Conservation (phyloP, 306 rosid genomes). For the Prunus salicina region DNA sequence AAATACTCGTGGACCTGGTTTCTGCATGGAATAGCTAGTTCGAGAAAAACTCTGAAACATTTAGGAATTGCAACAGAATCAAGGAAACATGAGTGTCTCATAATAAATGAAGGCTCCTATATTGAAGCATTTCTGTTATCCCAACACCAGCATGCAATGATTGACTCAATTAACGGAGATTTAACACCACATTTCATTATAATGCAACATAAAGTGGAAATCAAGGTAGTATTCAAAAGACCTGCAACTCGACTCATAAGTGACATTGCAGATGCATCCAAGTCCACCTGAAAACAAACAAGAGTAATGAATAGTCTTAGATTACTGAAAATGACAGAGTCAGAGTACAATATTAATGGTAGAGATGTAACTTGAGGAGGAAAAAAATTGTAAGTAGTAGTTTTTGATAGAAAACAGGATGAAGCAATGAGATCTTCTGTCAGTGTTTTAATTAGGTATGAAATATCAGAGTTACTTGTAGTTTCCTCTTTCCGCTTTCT, state of each 20-base stretch:
- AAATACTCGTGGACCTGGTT: conserved; percentile 73
- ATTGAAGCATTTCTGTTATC: not conserved
- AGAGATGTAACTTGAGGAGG: not conserved
- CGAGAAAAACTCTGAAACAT: conserved; percentile 65
- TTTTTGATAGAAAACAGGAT: not conserved
- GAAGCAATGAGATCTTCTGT: not conserved
- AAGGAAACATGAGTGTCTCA: conserved; percentile 10
- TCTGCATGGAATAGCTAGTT: conserved; percentile 74
- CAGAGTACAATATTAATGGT: not conserved
- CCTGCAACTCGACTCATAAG: conserved; percentile 81
- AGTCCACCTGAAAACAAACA: conserved; percentile 51
- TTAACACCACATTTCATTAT: not conserved
- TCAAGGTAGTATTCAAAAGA: conserved; percentile 29
- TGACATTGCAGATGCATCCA: conserved; percentile 89
- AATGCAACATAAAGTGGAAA: conserved; percentile 5
- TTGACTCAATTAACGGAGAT: not conserved
- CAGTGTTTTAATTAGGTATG: not conserved
- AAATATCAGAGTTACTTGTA: not conserved
- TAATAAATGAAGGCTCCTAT: not conserved
- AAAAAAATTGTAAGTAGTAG: not conserved
- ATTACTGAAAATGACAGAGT: not conserved
- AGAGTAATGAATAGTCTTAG: not conserved
- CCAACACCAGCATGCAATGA: not conserved
- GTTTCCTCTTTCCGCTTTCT: not conserved
- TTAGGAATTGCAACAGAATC: conserved; percentile 28